Evolutionary conservation across 768 basidiomycete species (phyloP), one percentile per base, ranked within the genome.

Genomic region (Sarcodon sp.): DNA sequence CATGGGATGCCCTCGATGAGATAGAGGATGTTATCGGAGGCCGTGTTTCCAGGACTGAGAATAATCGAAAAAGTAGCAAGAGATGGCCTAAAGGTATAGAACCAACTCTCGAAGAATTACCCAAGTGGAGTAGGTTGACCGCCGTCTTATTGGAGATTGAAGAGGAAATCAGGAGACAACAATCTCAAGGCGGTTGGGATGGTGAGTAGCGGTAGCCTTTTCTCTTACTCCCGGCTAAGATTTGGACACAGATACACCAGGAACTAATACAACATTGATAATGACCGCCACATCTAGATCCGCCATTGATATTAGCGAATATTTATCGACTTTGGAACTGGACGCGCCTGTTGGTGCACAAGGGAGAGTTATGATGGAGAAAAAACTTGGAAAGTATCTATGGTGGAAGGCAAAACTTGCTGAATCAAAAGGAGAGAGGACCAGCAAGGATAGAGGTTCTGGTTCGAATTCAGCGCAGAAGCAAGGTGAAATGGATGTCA

Each of bases 121-220:
- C 93, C 0, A 99, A 99, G 61, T 98, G 96, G 94, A 74, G 74
- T 48, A 61, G 93, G 7, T 66, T 99, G 10, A 74, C 81, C 0
- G 86, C 90, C n/a, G 75, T 93, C 0, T 61, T 99, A 39, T 72
- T 88, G 45, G 96, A 99, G 65, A 83, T 91, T 2, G 96, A 98
- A 62, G 80, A 80, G 50, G 88, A 92, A 54, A 82, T 87, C 51
- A 76, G 82, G 52, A 68, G 70, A 7, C 41, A 51, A 31, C 49
- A 58, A 6, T 50, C 56, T 1, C 47, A 54, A 9, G 39, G 13
- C 4, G 27, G 8, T 11, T 41, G 39, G 39, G 39, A 15, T 16
- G 7, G 39, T 41, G 39, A 41, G 39, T 15, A 31, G 7, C 18
- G 13, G 36, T 32, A 3, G n/a, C 34, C 36, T 38, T 35, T 13